Evolutionary conservation across 2,329 filamentous ascomycete species (phyloP), one percentile per base, ranked within the genome.

Genomic region (Decorospora gaudefroyi): DNA sequence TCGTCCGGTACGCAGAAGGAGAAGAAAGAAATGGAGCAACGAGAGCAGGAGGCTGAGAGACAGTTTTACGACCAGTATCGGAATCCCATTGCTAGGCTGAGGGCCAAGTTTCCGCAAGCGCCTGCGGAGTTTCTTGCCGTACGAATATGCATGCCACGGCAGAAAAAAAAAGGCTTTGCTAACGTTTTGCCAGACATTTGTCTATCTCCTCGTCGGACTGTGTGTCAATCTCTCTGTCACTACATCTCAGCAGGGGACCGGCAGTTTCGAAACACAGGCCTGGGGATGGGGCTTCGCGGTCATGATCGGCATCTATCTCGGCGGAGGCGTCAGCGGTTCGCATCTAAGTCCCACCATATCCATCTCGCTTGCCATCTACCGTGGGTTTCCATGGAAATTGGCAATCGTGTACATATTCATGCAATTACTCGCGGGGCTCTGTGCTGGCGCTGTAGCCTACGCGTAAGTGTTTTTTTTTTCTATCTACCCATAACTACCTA

Each of bases 331-430:
- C 4, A 75, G 72, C 3, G 76, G 76, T 43, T 74, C 70, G 0
- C 76, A 78, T 40, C 62, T 78, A n/a, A 78, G 76, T 34, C 76
- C 76, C 0, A 72, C 69, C 0, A 67, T 78, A 5, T 73, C 73
- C 0, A 64, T 77, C 12, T 60, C 65, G 13, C 62, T 74, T 11
- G 72, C 67, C 19, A 53, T 73, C 13, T 88, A 42, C 76, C 81
- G 59, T 81, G 84, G 73, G 82, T 85, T 82, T 19, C 79, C 79
- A 0, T 74, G 77, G 52, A 62, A 71, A 8, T 77, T 79, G 62
- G 72, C 78, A 18, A 67, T 74, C 3, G 67, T 74, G 5, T 82
- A 81, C 57, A 72, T 78, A 6, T 49, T 72, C 2, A 77, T 78
- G 4, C 79, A 82, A 50, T 70, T 81, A 41, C 57, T 82, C 0